Base-by-base conservation (phyloP, 305 asterid genomes). In the Coffea humblotiana region DNA sequence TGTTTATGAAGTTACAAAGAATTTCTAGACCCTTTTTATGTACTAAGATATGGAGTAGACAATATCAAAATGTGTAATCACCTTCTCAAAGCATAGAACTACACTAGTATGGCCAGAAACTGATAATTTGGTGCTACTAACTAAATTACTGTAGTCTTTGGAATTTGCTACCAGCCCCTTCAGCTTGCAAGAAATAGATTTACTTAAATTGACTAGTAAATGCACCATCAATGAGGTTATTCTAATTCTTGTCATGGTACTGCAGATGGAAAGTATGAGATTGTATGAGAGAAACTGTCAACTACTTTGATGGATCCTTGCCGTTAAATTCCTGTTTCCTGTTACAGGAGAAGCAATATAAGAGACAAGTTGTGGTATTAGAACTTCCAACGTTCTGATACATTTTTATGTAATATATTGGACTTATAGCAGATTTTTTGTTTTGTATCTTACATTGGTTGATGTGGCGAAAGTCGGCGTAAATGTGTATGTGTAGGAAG, bases 321-420 rank as follows among this genome's bases (percentile, higher is more conserved):
- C 52, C 21, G 40, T 29, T 64, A 64, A 25, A 64, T 64, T 65
- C 70, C 23, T 27, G 70, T 23, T 65, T 65, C 43, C 70, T 27
- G 10, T 65, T 29, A 29, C 43, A 65, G 16, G 43, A 65, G 70
- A 6, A 11, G 21, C 68, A 27, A 0, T 2, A 65, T 14, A 65
- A 21, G 70, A 65, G 70, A 43, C 70, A 65, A 65, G 70, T 45
- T 76, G 23, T 61, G 71, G 71, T 76, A 45, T n/a, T 61, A 25
- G 29, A 27, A 63, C 27, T 60, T 47, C 18, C 35, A 37, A 40
- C n/a, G 61, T 63, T 1, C 45, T 43, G 35, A 8, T 63, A 0
- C 9, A 8, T 21, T 11, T 43, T 6, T 61, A 52, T 21, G 19
- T 43, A 60, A 14, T 15, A 35, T 37, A 25, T 75, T 8, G 9